These are phyloP conservation scores for Verticillium isaacii DNA, from an alignment of 2,329 filamentous ascomycete genomes.

Conservation along the genomic window DNA sequence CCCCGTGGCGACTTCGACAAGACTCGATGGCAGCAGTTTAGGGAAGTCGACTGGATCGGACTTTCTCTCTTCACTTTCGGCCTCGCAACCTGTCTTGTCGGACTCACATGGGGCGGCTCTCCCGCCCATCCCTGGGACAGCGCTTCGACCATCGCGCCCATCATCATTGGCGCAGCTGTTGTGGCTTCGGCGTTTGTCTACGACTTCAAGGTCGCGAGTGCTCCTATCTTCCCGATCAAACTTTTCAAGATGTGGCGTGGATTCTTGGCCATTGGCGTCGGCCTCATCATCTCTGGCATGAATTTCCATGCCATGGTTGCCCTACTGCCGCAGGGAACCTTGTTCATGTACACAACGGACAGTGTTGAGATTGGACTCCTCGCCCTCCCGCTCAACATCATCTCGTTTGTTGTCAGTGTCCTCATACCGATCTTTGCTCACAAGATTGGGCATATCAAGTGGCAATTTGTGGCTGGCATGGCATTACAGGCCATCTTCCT, in stretches of 20 bases:
- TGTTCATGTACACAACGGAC: slow-evolving; percentile 25
- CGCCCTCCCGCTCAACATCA: slow-evolving; percentile 6
- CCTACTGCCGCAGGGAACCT: slow-evolving; percentile 20
- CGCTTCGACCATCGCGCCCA: slow-evolving; percentile 12
- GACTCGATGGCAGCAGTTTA: slow-evolving; percentile 21
- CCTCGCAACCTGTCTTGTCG: slow-evolving; percentile 15
- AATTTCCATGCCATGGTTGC: slow-evolving; percentile 20
- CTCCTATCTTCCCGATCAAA: slow-evolving; percentile 18
- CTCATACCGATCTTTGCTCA: slow-evolving; percentile 23
- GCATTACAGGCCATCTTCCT: slow-evolving; percentile 22
- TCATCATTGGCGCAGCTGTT: slow-evolving; percentile 13
- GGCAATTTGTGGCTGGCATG: slow-evolving; percentile 23
- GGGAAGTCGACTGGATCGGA: slow-evolving; percentile 23
- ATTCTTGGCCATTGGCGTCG: slow-evolving; percentile 22
- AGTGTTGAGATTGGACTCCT: slow-evolving; percentile 18
- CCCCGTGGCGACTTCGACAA: slow-evolving; percentile 22
- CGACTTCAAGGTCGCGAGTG: slow-evolving; percentile 16
- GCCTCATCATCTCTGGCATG: slow-evolving; percentile 26
- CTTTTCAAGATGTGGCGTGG: slow-evolving; percentile 23
- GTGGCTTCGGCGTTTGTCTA: slow-evolving; percentile 15
- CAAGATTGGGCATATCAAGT: slow-evolving; percentile 22
- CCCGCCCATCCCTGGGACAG: slow-evolving; percentile 10
- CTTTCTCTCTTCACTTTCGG: slow-evolving; percentile 15
- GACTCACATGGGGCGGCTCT: slow-evolving; percentile 15
- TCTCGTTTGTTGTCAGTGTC: slow-evolving; percentile 6